phyloP scores from a whole-genome alignment of 2,329 filamentous ascomycete species.

The Exophiala phaeomuriformis region DNA sequence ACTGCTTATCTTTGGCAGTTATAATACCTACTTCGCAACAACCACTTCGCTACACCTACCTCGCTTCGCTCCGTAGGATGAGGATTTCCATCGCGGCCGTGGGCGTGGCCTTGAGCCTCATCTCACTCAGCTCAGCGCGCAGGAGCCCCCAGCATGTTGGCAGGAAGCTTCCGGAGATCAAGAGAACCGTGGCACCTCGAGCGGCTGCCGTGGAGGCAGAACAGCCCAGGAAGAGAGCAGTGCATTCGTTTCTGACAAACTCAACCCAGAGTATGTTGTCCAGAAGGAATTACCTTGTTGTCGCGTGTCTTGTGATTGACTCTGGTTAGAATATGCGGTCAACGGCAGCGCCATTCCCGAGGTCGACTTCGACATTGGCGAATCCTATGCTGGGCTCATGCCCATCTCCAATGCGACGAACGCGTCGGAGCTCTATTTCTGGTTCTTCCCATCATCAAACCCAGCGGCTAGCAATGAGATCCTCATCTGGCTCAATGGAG shows the following conservation, averaged over 20 bases:
- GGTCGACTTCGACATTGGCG: conserved; percentile 53
- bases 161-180: conserved; percentile 19
- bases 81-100: conserved; percentile 17
- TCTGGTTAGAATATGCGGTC: conserved; percentile 50
- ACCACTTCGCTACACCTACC: no score
- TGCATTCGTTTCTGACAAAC: conserved; percentile 20
- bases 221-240: conserved; percentile 13
- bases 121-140: conserved; percentile 15
- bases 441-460: conserved; percentile 44
- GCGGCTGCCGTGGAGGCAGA: conserved; percentile 1
- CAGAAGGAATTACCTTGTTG: neutral
- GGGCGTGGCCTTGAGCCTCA: conserved; percentile 14
- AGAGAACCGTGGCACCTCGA: conserved; percentile 10
- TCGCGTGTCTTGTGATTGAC: neutral
- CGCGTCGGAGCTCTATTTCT: conserved; percentile 42
- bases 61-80: conserved; percentile 6
- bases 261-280: conserved; percentile 14
- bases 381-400: conserved; percentile 45
- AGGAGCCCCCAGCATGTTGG: conserved; percentile 25
- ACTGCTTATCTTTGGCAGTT: no score
- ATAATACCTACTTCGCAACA: no score
- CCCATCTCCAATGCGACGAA: conserved; percentile 45
- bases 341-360: conserved; percentile 60
- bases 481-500: conserved; percentile 65
- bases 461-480: conserved; percentile 40